Evolutionary conservation across 352 stramenopile species (phyloP), one percentile per base, ranked within the genome.

Genomic region (Phytopythium chamaehyphon): DNA sequence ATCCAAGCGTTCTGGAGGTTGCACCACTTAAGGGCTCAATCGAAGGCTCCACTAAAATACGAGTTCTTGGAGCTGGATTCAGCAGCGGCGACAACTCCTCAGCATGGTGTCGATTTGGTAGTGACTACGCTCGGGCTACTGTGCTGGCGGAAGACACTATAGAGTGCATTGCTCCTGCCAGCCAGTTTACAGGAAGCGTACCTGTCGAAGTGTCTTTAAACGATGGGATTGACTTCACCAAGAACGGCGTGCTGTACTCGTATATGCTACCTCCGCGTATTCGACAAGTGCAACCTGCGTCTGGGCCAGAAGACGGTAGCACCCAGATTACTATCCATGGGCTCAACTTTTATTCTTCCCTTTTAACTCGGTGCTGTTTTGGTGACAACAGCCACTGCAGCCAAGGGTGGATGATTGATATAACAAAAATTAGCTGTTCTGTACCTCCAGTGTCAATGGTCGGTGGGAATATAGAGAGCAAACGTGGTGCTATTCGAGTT

Each of bases 221-320:
- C 57, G 66, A 88, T 51, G 90, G 88, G 5, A 66, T 95, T 23
- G 92, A 98, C 38, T 98, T 92, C 44, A 90, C 84, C 6, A 42
- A 69, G 8, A 88, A 88, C 62, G 64, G 61, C 6, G 62, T 83
- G 1, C 38, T 66, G 8, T 93, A 90, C 59, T 65, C 62, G 2
- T 96, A 95, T 51, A 63, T 76, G 19, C 26, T 55, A 7, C 33
- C 68, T 10, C 66, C 76, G 18, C 51, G 62, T 0, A 68, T 98
- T 28, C 73, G 69, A 7, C 52, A 70, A 0, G 43, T 96, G 4
- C 40, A 49, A 8, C 82, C 85, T 18, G 47, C 61, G 0, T 62
- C 59, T 12, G 83, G 85, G 0, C 68, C 83, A 24, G 61, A 37
- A 0, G 51, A 15, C 18, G 85, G 85, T 39, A 76, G 71, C 11